A percentile compares a stretch with the other conserved stretches of the same genome.
Evolutionary conservation across 2,329 filamentous ascomycete genomes (phyloP).

Genomic region (Phyllosticta citriasiana): DNA sequence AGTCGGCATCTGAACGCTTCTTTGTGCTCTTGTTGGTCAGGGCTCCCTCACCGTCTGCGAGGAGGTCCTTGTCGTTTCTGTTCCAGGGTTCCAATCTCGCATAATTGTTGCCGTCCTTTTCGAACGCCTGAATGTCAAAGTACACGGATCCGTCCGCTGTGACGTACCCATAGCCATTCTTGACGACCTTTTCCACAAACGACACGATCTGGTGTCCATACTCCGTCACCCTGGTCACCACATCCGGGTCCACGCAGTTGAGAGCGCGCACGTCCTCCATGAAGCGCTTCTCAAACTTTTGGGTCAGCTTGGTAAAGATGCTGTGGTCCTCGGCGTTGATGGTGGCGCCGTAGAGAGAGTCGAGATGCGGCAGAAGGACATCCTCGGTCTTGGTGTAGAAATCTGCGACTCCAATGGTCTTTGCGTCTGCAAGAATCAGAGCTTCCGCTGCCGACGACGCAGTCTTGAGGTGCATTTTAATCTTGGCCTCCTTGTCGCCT

Average conservation of each 20-base stretch:
- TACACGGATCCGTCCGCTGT: constrained; percentile 76
- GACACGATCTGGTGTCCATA: constrained; percentile 78
- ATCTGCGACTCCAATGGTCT: constrained; percentile 25
- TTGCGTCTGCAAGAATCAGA: constrained; percentile 22
- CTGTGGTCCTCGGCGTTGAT: constrained; percentile 52
- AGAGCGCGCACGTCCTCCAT: constrained; percentile 77
- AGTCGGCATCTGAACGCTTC: constrained; percentile 74
- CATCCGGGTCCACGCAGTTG: constrained; percentile 74
- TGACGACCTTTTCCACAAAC: constrained; percentile 73
- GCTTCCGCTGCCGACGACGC: constrained; percentile 44
- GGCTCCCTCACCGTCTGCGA: constrained; percentile 83
- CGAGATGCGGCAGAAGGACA: constrained; percentile 73
- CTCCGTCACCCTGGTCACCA: constrained; percentile 82
- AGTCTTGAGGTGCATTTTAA: constrained; percentile 78
- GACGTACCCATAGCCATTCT: constrained; percentile 76
- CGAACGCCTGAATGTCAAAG: constrained; percentile 83
- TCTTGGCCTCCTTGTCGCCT: constrained; percentile 72
- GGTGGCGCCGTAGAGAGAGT: constrained; percentile 47
- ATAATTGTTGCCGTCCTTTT: constrained; percentile 74
- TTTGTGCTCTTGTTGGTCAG: constrained; percentile 49
- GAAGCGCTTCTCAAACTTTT: constrained; percentile 79
- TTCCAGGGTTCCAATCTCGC: constrained; percentile 78
- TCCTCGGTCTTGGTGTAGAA: constrained; percentile 54
- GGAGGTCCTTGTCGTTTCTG: constrained; percentile 69
- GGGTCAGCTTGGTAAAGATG: constrained; percentile 83